Conservation (phyloP, 2,329 filamentous ascomycete genomes). For the Fusarium sp. region DNA sequence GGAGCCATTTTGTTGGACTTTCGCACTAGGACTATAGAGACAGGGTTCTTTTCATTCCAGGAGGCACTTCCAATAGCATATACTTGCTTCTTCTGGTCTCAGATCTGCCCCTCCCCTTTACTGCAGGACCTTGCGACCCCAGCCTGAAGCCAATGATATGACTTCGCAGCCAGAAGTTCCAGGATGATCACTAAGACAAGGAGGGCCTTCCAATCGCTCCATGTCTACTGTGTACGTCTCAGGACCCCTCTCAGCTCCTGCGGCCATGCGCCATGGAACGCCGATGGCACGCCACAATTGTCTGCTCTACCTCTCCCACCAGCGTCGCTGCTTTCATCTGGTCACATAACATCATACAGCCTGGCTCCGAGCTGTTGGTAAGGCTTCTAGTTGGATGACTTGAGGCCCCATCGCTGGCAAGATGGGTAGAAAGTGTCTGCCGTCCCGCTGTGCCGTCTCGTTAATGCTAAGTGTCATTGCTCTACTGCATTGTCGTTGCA, state of each 20-base stretch:
- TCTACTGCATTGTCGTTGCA: background rate
- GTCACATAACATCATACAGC: slow-evolving; percentile 12
- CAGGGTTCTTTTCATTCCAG: slow-evolving; percentile 16
- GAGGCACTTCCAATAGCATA: background rate
- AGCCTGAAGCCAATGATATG: background rate
- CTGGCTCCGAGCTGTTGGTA: slow-evolving; percentile 25
- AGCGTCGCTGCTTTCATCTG: slow-evolving; percentile 11
- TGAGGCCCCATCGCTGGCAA: background rate
- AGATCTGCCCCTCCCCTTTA: slow-evolving; percentile 1
- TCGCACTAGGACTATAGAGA: background rate
- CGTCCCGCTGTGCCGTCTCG: background rate
- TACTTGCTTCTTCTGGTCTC: slow-evolving; percentile 18
- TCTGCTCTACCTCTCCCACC: background rate
- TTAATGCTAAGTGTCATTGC: background rate
- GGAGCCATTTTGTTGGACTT: background rate
- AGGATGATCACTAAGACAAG: background rate
- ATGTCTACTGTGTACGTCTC: background rate
- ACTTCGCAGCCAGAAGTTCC: background rate
- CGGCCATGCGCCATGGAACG: slow-evolving; percentile 13
- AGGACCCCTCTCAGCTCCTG: slow-evolving; percentile 6
- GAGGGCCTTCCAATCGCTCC: background rate
- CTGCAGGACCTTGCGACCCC: background rate
- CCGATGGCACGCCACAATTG: slow-evolving; percentile 23
- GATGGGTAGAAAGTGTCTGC: slow-evolving; percentile 19
- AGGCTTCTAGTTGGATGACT: slow-evolving; percentile 26